These are phyloP conservation scores for Coemansia sp. DNA, from an alignment of 192 early-diverging fungal species.

Conservation along the genomic window DNA sequence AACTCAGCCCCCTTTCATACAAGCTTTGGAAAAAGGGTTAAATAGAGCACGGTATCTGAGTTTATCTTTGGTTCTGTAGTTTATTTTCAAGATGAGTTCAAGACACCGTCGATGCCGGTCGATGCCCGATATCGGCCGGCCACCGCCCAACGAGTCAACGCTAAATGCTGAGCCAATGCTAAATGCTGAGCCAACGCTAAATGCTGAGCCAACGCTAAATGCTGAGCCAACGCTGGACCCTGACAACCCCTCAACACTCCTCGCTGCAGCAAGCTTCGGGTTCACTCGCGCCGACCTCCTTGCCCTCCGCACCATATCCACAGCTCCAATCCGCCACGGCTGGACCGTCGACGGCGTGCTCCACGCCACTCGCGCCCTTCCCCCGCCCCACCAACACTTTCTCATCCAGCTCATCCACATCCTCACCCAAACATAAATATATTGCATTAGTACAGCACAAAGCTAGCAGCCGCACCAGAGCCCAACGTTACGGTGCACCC, in stretches of 20 bases:
- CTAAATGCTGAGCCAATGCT: too few species aligned
- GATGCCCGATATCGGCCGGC: not conserved
- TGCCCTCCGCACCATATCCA: not conserved
- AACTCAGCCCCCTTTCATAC: too few species aligned
- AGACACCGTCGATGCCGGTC: not conserved
- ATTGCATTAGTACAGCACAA: slow-evolving; percentile 31
- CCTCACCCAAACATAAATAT: not conserved
- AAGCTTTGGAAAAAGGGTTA: not conserved
- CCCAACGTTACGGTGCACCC: slow-evolving; percentile 46
- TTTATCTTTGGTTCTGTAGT: not conserved
- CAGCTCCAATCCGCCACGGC: not conserved
- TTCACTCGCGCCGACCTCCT: not conserved
- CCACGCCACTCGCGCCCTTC: not conserved
- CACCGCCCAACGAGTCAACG: not conserved
- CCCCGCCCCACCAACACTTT: not conserved
- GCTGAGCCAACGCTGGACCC: not conserved
- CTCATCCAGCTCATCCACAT: not conserved
- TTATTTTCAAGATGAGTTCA: not conserved
- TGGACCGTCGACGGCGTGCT: not conserved
- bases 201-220: not conserved
- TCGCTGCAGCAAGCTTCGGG: not conserved
- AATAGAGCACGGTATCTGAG: not conserved
- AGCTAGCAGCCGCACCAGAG: slow-evolving; percentile 24
- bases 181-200: too few species aligned
- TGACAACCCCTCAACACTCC: not conserved